A percentile compares a stretch with the other conserved stretches of the same genome.
phyloP scores from a whole-genome alignment of 345 rosid species.

The thale cress (Arabidopsis thaliana) region TAIR10.1 NC_003070.9:6676001-6676500 shows the following conservation, averaged over 20 bases:
- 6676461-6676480: constrained; percentile 65
- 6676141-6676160: neutral
- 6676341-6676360: constrained; percentile 25
- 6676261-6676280: neutral
- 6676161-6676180: neutral
- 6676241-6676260: neutral
- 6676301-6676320: constrained; percentile 34
- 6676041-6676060: neutral
- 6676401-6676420: constrained; percentile 29
- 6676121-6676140: constrained; percentile 1
- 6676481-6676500: constrained; percentile 78
- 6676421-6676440: constrained; percentile 64
- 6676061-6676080: constrained; percentile 18
- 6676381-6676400: neutral
- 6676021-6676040: constrained; percentile 17
- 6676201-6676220: neutral
- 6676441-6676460: constrained; percentile 58
- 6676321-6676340: constrained; percentile 33
- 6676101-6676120: constrained; percentile 15
- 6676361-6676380: constrained; percentile 24
- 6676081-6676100: constrained; percentile 2
- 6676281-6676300: constrained; percentile 3
- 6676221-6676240: neutral
- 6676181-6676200: neutral
- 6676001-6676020: constrained; percentile 9